Percentiles rank a stretch among this genome's conserved stretches.
Conservation (phyloP, 331 rosid species). For the Prunus yedoensis region DNA sequence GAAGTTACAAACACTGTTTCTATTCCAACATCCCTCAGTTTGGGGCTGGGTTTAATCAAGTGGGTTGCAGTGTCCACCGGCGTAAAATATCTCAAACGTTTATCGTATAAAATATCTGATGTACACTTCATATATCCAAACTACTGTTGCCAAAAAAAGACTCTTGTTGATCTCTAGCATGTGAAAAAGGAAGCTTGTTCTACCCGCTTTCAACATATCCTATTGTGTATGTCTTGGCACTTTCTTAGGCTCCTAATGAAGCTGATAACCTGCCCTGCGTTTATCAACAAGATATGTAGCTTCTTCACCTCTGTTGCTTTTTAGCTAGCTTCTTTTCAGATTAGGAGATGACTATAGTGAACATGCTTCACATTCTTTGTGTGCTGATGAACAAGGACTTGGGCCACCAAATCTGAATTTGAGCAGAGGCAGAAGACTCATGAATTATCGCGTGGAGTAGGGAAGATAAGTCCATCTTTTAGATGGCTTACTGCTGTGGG, state of each 20-base stretch:
- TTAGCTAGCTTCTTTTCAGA: background rate
- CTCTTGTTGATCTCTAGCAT: background rate
- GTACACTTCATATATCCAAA: background rate
- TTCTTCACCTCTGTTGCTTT: background rate
- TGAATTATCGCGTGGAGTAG: slow-evolving; percentile 45
- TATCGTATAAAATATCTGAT: background rate
- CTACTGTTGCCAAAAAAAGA: background rate
- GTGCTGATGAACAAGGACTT: background rate
- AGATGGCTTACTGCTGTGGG: slow-evolving; percentile 69
- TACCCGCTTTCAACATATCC: slow-evolving; percentile 7
- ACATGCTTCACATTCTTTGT: slow-evolving; percentile 13
- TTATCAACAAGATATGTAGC: background rate
- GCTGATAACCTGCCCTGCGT: background rate
- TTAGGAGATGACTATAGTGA: background rate
- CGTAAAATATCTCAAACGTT: background rate
- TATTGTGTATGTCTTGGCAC: background rate
- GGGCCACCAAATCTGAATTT: background rate
- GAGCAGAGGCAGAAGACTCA: slow-evolving; percentile 21
- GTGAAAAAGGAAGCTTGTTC: background rate
- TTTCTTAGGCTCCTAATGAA: background rate
- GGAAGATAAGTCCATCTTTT: slow-evolving; percentile 69
- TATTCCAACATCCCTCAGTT: background rate
- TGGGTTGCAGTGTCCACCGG: too few relatives aligned
- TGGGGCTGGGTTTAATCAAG: background rate
- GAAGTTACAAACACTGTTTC: background rate